These are phyloP conservation scores for Juglanconis oblonga DNA, from an alignment of 2,329 filamentous ascomycete species.

Conservation along the genomic window DNA sequence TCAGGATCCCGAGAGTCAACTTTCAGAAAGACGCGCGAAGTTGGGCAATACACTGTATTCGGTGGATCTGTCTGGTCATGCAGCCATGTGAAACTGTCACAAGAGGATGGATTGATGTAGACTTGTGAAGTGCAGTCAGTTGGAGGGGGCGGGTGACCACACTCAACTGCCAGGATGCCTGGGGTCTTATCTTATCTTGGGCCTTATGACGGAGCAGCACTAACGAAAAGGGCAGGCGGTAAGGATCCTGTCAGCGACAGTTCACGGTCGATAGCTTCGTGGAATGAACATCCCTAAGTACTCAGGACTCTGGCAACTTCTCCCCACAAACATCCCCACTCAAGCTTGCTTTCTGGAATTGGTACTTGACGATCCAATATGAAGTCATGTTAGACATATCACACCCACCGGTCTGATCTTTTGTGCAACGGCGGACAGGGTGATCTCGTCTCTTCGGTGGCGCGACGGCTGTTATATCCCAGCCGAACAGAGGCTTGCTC, in stretches of 20 bases:
- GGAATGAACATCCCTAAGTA: not conserved
- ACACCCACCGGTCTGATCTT: not conserved
- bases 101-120: not conserved
- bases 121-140: not conserved
- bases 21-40: not conserved
- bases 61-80: not conserved
- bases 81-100: not conserved
- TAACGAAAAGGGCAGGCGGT: slow-evolving; percentile 2
- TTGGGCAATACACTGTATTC: not conserved
- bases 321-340: not conserved
- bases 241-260: not conserved
- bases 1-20: not conserved
- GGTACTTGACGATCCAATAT: not conserved
- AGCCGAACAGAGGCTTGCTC: not conserved
- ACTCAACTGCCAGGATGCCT: not conserved
- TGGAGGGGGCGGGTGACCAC: slow-evolving; percentile 1
- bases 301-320: not conserved
- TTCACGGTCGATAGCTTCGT: not conserved
- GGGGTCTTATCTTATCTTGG: not conserved
- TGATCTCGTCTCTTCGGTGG: not conserved
- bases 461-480: not conserved
- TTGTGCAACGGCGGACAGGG: not conserved
- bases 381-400: not conserved
- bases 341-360: not conserved
- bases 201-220: not conserved